Evolutionary conservation across 139 green algal genomes (phyloP), one percentile per base, ranked within the genome.

Genomic region (Chlorella sp.): DNA sequence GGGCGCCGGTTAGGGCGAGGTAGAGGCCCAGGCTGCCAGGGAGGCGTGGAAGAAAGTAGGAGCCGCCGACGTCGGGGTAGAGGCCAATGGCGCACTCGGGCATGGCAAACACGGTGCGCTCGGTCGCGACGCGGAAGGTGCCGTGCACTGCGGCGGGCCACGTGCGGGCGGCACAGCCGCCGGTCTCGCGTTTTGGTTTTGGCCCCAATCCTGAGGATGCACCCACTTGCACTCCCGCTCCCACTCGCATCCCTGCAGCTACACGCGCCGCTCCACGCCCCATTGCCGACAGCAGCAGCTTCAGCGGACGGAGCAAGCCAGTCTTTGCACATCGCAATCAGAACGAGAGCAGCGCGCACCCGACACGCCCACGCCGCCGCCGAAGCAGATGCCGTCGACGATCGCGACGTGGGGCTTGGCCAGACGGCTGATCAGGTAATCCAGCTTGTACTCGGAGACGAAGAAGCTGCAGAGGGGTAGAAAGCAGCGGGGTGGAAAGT

Each of bases 31-130:
- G 46, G 43, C 83, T 68, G 23, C 84, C 82, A 0, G 79, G 86
- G 58, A 95, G 82, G 25, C 76, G 70, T 2, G 81, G 75, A 56
- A 98, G 89, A 76, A 98, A 97, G 72, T 86, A 89, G 4, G 90
- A 93, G 3, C 86, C 90, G 11, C 96, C 96, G 0, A 99, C 87
- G 69, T 99, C 96, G 3, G 94, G 93, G 75, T 96, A 96, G n/a
- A 99, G 86, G 0, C 96, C 96, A 41, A 99, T 98, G 64, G 80
- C 92, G 31, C 80, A 90, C 85, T 99, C 96, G n/a, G 96, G 96
- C 96, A 99, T 99, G 8, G 96, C 94, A 79, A 98, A 97, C 17
- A 98, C 36, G 5, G 89, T 95, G 66, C 79, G 83, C 67, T 97
- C 93, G 0, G 96, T 99, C 12, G 91, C 95, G 2, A 99, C 83